Evolutionary conservation across 2,329 filamentous ascomycete species (phyloP).

Genomic region (Arthrobotrys megalospora): DNA sequence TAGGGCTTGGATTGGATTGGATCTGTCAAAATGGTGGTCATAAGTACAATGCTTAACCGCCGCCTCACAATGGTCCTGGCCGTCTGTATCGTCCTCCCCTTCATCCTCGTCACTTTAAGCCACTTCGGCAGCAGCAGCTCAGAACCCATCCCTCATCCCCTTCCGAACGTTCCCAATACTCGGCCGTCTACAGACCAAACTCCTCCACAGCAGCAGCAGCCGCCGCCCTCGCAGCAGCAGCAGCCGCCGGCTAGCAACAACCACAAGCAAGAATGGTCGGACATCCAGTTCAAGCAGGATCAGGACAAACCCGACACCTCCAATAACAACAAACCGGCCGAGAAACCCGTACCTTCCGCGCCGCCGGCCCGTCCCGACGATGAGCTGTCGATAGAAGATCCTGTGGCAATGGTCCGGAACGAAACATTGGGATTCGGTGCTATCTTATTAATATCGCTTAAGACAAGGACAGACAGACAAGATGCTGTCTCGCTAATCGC

Average conservation of each 20-base stretch:
- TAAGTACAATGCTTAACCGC: conserved; percentile 47
- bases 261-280: conserved; percentile 49
- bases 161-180: not conserved
- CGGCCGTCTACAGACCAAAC: not conserved
- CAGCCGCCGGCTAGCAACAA: conserved; percentile 23
- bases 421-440: conserved; percentile 58
- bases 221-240: not conserved
- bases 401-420: conserved; percentile 39
- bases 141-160: not conserved
- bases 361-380: conserved; percentile 1
- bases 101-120: conserved; percentile 46
- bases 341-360: conserved; percentile 10
- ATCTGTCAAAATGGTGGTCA: conserved; percentile 21
- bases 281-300: conserved; percentile 46
- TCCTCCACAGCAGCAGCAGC: not conserved
- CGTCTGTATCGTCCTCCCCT: conserved; percentile 43
- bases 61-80: conserved; percentile 43
- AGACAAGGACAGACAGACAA: conserved; percentile 53
- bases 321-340: conserved; percentile 7
- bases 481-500: conserved; percentile 57
- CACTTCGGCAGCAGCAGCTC: conserved; percentile 22
- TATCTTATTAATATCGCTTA: conserved; percentile 54
- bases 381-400: conserved; percentile 38
- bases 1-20: conserved; percentile 7
- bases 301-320: conserved; percentile 10